phyloP scores from a whole-genome alignment of 768 basidiomycete genomes.

The Rhizopogon roseolus region DNA sequence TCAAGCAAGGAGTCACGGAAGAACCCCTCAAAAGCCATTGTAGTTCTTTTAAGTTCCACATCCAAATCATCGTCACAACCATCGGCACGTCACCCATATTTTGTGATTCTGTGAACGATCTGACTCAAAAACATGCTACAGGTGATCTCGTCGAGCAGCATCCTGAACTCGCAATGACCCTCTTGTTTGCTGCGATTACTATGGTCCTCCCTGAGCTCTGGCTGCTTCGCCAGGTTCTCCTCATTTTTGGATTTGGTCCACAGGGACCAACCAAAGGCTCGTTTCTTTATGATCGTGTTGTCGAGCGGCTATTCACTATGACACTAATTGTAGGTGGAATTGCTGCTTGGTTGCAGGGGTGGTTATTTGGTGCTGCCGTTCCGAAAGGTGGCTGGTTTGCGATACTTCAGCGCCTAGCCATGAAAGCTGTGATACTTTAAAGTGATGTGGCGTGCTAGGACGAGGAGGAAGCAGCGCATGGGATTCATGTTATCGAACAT shows the following conservation, averaged over 20 bases:
- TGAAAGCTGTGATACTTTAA: too few species aligned
- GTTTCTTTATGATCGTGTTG: neutral
- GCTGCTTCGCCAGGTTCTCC: constrained; percentile 26
- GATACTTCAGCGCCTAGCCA: neutral
- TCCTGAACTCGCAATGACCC: constrained; percentile 20
- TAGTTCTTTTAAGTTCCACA: constrained; percentile 16
- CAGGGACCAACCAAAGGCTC: constrained; percentile 29
- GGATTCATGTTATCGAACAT: too few species aligned
- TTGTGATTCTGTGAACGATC: neutral
- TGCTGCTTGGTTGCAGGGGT: neutral
- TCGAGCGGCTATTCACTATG: neutral
- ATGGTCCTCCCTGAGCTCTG: constrained; percentile 27
- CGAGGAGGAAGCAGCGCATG: too few species aligned
- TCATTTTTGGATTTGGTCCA: constrained; percentile 33
- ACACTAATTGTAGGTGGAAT: neutral
- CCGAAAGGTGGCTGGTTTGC: neutral
- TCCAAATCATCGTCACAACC: constrained; percentile 18
- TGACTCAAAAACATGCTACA: constrained; percentile 3
- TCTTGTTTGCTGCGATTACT: neutral
- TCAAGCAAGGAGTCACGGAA: constrained; percentile 19
- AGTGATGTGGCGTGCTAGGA: too few species aligned
- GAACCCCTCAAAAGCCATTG: constrained; percentile 16
- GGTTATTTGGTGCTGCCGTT: neutral
- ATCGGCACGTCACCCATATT: constrained; percentile 10
- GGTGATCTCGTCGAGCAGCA: constrained; percentile 34